Conservation (phyloP, 495 filamentous ascomycete species). For the Penicillium psychrofluorescens region DNA sequence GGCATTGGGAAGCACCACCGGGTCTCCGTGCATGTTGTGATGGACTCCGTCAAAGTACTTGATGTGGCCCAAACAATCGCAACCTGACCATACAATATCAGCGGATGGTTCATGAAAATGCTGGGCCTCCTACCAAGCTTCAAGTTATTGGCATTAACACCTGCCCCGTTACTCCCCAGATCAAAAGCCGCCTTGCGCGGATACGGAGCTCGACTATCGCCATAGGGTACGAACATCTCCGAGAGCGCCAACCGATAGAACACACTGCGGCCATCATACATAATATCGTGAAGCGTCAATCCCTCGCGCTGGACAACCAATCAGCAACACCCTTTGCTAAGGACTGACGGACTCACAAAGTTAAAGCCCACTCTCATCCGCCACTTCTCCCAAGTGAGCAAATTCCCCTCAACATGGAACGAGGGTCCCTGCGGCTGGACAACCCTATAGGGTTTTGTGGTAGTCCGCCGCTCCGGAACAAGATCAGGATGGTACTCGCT, state of each 20-base stretch:
- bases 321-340: no score
- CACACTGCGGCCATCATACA: slow-evolving; percentile 57
- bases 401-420: slow-evolving; percentile 45
- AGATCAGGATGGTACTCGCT: slow-evolving; percentile 64
- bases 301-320: slow-evolving; percentile 42
- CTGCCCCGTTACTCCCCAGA: slow-evolving; percentile 61
- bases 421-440: slow-evolving; percentile 72
- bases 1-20: slow-evolving; percentile 46
- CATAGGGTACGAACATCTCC: slow-evolving; percentile 69
- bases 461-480: slow-evolving; percentile 36
- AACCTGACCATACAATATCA: no score
- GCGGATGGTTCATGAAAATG: slow-evolving; percentile 41
- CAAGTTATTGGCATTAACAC: slow-evolving; percentile 61
- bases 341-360: neutral
- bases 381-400: slow-evolving; percentile 60
- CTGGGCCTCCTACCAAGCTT: slow-evolving; percentile 41
- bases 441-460: slow-evolving; percentile 69
- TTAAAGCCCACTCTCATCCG: slow-evolving; percentile 58
- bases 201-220: slow-evolving; percentile 58
- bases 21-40: slow-evolving; percentile 43
- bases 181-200: slow-evolving; percentile 67
- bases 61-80: slow-evolving; percentile 23
- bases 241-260: slow-evolving; percentile 65
- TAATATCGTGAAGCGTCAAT: slow-evolving; percentile 54
- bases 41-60: slow-evolving; percentile 55